Evolutionary conservation across 176 grass and related monocot genomes (phyloP), one percentile per base, ranked within the genome.

Genomic region (Phoenix roebelenii): DNA sequence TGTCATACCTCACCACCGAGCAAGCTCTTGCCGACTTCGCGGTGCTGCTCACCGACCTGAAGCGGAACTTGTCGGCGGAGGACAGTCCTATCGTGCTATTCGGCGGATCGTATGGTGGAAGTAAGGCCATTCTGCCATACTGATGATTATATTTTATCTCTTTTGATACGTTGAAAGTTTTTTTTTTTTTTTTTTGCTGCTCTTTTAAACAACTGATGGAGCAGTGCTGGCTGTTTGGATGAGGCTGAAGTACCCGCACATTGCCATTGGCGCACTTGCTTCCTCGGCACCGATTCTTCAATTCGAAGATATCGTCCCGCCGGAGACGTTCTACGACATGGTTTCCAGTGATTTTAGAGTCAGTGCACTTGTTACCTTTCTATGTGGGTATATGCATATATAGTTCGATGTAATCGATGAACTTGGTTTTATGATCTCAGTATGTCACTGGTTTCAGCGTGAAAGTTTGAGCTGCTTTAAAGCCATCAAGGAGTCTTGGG

Each of bases 171-270:
- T 30, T 30, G 28, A 30, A 30, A 30, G 28, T 6, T 30, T 30
- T 2, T 12, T 57, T 61, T n/a, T 50, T 35, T 12, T 63, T 62
- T 64, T 55, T 52, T 50, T 35, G 2, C 12, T 25, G 15, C 50
- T 67, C 1, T 57, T 2, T 25, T 63, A n/a, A 16, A 25, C 22
- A n/a, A 22, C 15, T 25, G 15, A 16, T 64, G 51, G 54, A 16
- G 39, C 57, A 97, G 87, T 97, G 92, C 55, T 97, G 54, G 92
- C 92, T 83, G 83, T 83, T 74, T 97, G 92, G 92, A 97, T 97
- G 92, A 87, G 92, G 54, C 75, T 91, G 24, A 97, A 97, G 55
- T 97, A 97, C 54, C 92, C 92, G 12, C 87, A 97, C 75, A 73
- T 97, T 74, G 75, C 83, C 17, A 52, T 88, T 15, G 92, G 92